These are phyloP conservation scores for Avena insularis DNA, from an alignment of 176 grass and related monocot species.

Conservation along the genomic window DNA sequence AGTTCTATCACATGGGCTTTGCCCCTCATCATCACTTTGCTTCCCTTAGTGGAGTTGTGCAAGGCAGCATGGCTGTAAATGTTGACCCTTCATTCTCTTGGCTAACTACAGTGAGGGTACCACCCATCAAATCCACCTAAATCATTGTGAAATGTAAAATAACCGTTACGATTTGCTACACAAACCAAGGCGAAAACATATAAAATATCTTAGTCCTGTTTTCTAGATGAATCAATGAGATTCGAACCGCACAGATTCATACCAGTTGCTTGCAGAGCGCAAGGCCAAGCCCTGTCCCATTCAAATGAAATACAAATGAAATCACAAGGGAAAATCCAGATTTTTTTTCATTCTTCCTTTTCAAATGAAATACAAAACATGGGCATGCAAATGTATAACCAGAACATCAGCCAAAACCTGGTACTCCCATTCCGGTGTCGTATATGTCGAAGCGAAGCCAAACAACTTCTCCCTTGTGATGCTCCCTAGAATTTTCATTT, in stretches of 20 bases:
- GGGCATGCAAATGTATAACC: background rate
- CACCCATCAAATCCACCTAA: too few species aligned
- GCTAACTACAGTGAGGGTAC: slow-evolving; percentile 67
- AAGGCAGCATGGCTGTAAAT: slow-evolving; percentile 76
- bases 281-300: slow-evolving; percentile 67
- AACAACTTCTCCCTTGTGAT: slow-evolving; percentile 51
- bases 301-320: slow-evolving; percentile 37
- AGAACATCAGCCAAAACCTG: slow-evolving; percentile 65
- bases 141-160: too few species aligned
- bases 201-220: background rate
- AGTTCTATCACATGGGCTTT: slow-evolving; percentile 4
- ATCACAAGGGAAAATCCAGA: too few species aligned
- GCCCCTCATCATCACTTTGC: slow-evolving; percentile 57
- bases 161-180: too few species aligned
- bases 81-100: slow-evolving; percentile 76
- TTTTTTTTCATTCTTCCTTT: background rate
- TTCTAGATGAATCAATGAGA: background rate
- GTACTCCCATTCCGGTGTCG: slow-evolving; percentile 96
- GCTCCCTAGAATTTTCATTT: slow-evolving; percentile 27
- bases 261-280: slow-evolving; percentile 98
- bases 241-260: slow-evolving; percentile 29
- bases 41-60: slow-evolving; percentile 61
- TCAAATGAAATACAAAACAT: background rate
- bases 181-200: background rate
- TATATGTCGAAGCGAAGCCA: slow-evolving; percentile 80